A percentile compares a stretch with the other conserved stretches of the same genome.
These are phyloP conservation scores for Lactifluus hygrophoroides DNA, from an alignment of 768 basidiomycete genomes.

Conservation along the genomic window DNA sequence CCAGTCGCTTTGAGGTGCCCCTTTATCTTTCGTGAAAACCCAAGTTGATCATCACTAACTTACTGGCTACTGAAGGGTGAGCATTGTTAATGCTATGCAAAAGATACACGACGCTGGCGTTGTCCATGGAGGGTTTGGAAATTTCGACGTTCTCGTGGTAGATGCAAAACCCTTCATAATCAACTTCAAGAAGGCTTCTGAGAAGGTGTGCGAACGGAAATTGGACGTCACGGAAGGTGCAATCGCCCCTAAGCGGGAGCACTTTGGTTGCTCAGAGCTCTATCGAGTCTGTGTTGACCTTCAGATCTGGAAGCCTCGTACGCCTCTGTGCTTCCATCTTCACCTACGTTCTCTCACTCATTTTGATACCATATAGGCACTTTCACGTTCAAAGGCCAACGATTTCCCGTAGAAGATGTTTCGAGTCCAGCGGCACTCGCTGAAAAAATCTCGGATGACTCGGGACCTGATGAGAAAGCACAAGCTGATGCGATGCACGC, in stretches of 20 bases:
- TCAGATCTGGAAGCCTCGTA: constrained; percentile 11
- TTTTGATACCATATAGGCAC: not conserved
- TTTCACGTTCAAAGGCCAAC: constrained; percentile 1
- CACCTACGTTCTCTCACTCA: not conserved
- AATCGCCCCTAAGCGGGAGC: constrained; percentile 5
- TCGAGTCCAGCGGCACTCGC: constrained; percentile 5
- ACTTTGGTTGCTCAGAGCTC: constrained; percentile 8
- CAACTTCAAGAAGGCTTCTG: constrained; percentile 8
- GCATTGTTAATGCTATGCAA: not conserved
- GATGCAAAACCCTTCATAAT: constrained; percentile 6
- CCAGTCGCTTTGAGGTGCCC: constrained; percentile 3
- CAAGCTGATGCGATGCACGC: constrained; percentile 3
- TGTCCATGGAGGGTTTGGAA: constrained; percentile 2
- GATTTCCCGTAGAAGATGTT: constrained; percentile 6
- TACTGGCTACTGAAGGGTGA: not conserved
- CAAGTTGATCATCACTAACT: not conserved
- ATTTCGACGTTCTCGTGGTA: not conserved
- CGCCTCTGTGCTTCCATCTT: not conserved
- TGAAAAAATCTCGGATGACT: not conserved
- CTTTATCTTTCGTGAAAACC: not conserved
- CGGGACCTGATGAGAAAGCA: not conserved
- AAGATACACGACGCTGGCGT: constrained; percentile 8
- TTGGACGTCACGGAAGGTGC: constrained; percentile 2
- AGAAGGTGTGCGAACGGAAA: constrained; percentile 2
- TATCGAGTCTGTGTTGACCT: constrained; percentile 8